Evolutionary conservation across 305 asterid genomes (phyloP).

Genomic region (Stenogyne calaminthoides): DNA sequence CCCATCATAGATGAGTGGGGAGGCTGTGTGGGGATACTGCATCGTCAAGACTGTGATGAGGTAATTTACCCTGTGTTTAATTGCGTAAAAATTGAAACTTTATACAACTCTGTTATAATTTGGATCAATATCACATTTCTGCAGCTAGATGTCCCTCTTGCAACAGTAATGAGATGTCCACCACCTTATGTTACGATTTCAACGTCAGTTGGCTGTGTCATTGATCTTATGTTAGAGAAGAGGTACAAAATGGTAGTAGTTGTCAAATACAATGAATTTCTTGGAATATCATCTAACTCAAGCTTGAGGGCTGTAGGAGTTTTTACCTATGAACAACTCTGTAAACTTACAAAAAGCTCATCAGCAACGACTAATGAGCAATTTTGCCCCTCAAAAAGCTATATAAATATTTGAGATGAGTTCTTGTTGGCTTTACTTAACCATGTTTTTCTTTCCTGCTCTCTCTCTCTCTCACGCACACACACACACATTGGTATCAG

Average conservation of each 20-base stretch:
- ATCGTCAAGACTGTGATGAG: conserved; percentile 65
- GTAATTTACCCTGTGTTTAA: conserved; percentile 33
- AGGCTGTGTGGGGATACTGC: conserved; percentile 70
- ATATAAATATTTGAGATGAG: conserved; percentile 36
- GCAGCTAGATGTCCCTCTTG: conserved; percentile 67
- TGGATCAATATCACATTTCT: conserved; percentile 8
- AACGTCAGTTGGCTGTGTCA: conserved; percentile 58
- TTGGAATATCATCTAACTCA: conserved; percentile 45
- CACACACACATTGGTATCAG: not conserved
- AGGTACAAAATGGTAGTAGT: conserved; percentile 60
- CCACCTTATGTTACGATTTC: conserved; percentile 66
- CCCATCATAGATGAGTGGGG: conserved; percentile 73
- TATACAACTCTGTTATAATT: conserved; percentile 12
- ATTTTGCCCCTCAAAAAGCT: conserved; percentile 34
- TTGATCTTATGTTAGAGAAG: conserved; percentile 68
- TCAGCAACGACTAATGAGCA: conserved; percentile 33
- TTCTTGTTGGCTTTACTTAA: conserved; percentile 21
- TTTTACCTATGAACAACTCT: conserved; percentile 48
- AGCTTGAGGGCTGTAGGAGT: conserved; percentile 63
- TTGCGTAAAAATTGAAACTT: not conserved
- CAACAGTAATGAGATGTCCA: conserved; percentile 65
- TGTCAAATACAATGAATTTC: conserved; percentile 51
- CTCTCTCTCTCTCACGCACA: not conserved
- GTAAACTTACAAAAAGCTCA: conserved; percentile 43
- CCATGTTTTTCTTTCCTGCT: not conserved